phyloP scores from a whole-genome alignment of 2,329 filamentous ascomycete species.

The Stagonosporopsis chrysanthemi region DNA sequence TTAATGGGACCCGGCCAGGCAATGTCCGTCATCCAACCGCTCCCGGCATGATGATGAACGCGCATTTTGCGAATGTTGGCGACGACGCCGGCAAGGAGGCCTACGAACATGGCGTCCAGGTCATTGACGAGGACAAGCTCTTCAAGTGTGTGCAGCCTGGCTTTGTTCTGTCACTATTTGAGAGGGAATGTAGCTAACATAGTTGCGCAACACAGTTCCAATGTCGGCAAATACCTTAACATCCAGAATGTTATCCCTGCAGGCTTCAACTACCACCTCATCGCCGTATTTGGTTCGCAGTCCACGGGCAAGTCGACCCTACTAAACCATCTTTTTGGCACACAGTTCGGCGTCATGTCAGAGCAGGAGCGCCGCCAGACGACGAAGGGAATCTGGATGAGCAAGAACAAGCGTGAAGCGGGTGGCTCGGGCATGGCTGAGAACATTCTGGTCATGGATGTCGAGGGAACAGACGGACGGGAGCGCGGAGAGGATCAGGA shows the following conservation, averaged over 20 bases:
- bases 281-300: conserved; percentile 98
- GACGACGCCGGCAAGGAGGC: conserved; percentile 69
- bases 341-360: conserved; percentile 96
- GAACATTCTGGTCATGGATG: conserved; percentile 99
- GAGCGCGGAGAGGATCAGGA: conserved; percentile 98
- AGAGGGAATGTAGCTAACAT: conserved; percentile 29
- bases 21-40: conserved; percentile 52
- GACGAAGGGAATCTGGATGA: conserved; percentile 99
- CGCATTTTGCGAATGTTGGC: conserved; percentile 76
- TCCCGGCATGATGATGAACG: conserved; percentile 69
- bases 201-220: conserved; percentile 61
- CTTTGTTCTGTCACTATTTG: neutral
- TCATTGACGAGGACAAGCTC: conserved; percentile 93
- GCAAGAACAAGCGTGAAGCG: conserved; percentile 80
- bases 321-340: conserved; percentile 94
- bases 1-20: conserved; percentile 47
- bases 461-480: conserved; percentile 95
- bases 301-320: conserved; percentile 98
- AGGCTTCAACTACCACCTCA: conserved; percentile 99
- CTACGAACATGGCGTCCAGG: conserved; percentile 94
- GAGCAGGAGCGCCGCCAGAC: conserved; percentile 94
- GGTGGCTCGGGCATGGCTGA: conserved; percentile 76
- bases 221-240: conserved; percentile 82
- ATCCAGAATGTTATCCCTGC: conserved; percentile 81
- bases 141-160: conserved; percentile 77